phyloP scores from a whole-genome alignment of 1,139 yeast genomes.

The Torulaspora globosa region DNA sequence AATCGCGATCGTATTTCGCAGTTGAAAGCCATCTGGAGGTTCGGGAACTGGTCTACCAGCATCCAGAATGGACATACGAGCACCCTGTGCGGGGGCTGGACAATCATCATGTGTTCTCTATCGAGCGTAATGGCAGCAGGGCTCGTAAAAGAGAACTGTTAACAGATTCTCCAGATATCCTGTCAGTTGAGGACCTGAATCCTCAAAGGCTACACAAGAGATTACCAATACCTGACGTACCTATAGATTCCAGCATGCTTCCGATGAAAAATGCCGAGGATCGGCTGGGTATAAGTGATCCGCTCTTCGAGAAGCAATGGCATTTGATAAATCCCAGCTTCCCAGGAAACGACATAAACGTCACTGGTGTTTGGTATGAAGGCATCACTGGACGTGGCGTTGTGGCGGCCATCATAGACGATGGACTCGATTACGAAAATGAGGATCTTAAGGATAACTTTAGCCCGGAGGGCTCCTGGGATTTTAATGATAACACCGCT shows the following conservation, averaged over 20 bases:
- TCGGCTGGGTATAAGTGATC: constrained; percentile 69
- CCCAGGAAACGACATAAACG: constrained; percentile 85
- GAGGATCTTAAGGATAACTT: constrained; percentile 70
- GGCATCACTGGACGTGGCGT: constrained; percentile 79
- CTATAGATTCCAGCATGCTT: constrained; percentile 47
- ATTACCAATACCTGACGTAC: constrained; percentile 38
- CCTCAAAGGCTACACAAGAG: constrained; percentile 49
- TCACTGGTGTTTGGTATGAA: constrained; percentile 77
- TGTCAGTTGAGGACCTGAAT: constrained; percentile 49
- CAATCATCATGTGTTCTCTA: constrained; percentile 60
- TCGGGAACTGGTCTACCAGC: constrained; percentile 37
- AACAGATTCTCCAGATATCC: constrained; percentile 36
- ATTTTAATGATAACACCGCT: constrained; percentile 71
- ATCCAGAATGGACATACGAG: constrained; percentile 50
- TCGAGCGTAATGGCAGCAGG: constrained; percentile 24
- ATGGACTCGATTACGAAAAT: constrained; percentile 81
- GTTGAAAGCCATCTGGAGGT: constrained; percentile 44
- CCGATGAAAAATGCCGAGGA: constrained; percentile 45
- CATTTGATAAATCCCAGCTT: constrained; percentile 68
- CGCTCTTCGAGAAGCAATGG: constrained; percentile 82
- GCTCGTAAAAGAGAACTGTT: constrained; percentile 4
- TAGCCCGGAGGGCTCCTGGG: constrained; percentile 80
- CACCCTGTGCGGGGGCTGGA: constrained; percentile 57
- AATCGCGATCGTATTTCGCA: constrained; percentile 47
- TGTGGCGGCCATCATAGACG: constrained; percentile 87